Conservation (phyloP, 1,284 basidiomycete species). For the Bjerkandera adusta region DNA sequence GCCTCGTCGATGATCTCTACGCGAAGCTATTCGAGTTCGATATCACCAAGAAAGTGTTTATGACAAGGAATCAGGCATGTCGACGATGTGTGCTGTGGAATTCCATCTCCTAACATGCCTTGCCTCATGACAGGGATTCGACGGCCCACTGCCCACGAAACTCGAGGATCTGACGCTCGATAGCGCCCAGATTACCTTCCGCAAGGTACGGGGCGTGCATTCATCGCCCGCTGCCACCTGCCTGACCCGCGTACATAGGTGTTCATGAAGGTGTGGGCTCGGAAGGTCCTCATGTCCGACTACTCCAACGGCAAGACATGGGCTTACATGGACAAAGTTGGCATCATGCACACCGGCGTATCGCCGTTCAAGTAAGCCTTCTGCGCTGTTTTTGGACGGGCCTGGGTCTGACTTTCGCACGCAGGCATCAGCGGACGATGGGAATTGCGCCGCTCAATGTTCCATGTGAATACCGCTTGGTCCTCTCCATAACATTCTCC, state of each 20-base stretch:
- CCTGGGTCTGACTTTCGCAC: too few species aligned
- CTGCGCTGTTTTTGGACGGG: too few species aligned
- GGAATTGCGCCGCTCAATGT: slow-evolving; percentile 33
- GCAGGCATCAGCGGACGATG: slow-evolving; percentile 28
- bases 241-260: slow-evolving; percentile 28
- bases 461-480: slow-evolving; percentile 28
- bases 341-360: slow-evolving; percentile 48
- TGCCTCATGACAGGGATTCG: slow-evolving; percentile 28
- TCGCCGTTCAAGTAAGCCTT: slow-evolving; percentile 37
- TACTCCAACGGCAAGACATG: slow-evolving; percentile 41
- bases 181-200: slow-evolving; percentile 45
- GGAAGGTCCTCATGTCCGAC: slow-evolving; percentile 40
- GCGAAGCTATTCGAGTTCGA: slow-evolving; percentile 46
- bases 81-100: too few species aligned
- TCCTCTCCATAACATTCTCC: not conserved
- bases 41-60: slow-evolving; percentile 43
- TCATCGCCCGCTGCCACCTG: slow-evolving; percentile 5
- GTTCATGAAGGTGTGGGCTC: slow-evolving; percentile 37
- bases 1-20: slow-evolving; percentile 44
- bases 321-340: slow-evolving; percentile 50
- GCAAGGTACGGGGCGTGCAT: slow-evolving; percentile 34
- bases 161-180: slow-evolving; percentile 40
- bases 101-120: slow-evolving; percentile 1
- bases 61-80: slow-evolving; percentile 33
- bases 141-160: slow-evolving; percentile 33